A percentile compares a stretch with the other conserved stretches of the same genome.
phyloP scores from a whole-genome alignment of 73 alveolate genomes.

The Paramecium sonneborni region DNA sequence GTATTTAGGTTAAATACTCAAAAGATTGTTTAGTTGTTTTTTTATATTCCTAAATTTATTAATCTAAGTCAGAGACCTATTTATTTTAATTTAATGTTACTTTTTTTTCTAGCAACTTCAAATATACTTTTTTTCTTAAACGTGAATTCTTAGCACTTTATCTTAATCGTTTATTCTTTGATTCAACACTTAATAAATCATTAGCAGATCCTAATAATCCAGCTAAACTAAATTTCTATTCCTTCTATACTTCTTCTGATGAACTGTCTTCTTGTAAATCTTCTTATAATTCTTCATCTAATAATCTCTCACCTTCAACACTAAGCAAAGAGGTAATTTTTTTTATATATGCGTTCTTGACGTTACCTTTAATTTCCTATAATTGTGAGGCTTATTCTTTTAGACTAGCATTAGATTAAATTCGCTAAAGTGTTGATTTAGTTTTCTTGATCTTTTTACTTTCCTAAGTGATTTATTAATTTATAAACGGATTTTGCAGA shows the following conservation, averaged over 20 bases:
- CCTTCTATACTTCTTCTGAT: background rate
- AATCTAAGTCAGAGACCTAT: conserved; percentile 44
- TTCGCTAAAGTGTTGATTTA: background rate
- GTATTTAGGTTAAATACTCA: conserved; percentile 9
- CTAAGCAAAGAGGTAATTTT: conserved; percentile 61
- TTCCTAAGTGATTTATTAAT: background rate
- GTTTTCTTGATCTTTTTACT: background rate
- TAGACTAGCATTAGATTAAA: background rate
- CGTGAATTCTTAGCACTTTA: conserved; percentile 71
- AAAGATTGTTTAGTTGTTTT: conserved; percentile 25
- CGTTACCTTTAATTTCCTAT: conserved; percentile 61
- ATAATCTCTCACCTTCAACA: conserved; percentile 19
- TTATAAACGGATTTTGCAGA: background rate
- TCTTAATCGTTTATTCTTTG: conserved; percentile 46
- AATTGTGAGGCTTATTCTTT: background rate
- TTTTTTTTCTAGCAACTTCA: conserved; percentile 63
- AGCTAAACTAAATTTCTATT: background rate
- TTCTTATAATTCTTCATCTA: conserved; percentile 45
- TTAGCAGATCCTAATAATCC: conserved; percentile 47
- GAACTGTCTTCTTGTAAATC: background rate
- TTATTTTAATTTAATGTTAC: background rate
- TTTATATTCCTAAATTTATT: conserved; percentile 14
- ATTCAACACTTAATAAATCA: conserved; percentile 2
- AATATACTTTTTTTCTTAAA: conserved; percentile 69
- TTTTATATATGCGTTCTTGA: conserved; percentile 63